Conservation (phyloP, 306 rosid species). For the Quercus mongolica region DNA sequence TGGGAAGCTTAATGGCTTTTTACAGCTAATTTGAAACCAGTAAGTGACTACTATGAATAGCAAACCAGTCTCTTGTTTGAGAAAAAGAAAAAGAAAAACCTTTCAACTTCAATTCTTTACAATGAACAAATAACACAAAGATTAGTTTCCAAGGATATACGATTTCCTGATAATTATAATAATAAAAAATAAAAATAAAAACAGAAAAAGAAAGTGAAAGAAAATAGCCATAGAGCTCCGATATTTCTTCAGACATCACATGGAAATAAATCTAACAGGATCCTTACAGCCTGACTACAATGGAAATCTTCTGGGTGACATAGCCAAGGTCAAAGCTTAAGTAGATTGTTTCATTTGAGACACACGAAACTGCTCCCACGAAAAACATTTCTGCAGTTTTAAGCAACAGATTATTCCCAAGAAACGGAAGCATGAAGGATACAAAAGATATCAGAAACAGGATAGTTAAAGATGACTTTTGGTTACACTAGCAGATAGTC, state of each 20-base stretch:
- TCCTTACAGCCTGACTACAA: slow-evolving; percentile 10
- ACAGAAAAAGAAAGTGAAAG: not conserved
- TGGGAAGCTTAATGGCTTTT: not conserved
- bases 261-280: slow-evolving; percentile 7
- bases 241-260: slow-evolving; percentile 4
- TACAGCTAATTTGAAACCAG: not conserved
- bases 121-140: slow-evolving; percentile 15
- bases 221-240: not conserved
- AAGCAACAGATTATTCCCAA: not conserved
- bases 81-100: slow-evolving; percentile 7
- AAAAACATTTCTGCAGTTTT: slow-evolving; percentile 54
- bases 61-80: not conserved
- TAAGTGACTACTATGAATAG: not conserved
- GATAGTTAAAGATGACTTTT: not conserved
- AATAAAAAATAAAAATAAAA: not conserved
- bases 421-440: not conserved
- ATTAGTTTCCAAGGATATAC: not conserved
- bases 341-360: slow-evolving; percentile 37
- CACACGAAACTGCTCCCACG: slow-evolving; percentile 52
- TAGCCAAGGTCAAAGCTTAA: not conserved
- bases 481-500: not conserved
- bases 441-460: not conserved
- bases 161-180: slow-evolving; percentile 9
- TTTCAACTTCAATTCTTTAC: slow-evolving; percentile 27
- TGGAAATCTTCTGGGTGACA: slow-evolving; percentile 2